Conservation (phyloP, 192 early-diverging fungal genomes). For the Coemansia sp. region DNA sequence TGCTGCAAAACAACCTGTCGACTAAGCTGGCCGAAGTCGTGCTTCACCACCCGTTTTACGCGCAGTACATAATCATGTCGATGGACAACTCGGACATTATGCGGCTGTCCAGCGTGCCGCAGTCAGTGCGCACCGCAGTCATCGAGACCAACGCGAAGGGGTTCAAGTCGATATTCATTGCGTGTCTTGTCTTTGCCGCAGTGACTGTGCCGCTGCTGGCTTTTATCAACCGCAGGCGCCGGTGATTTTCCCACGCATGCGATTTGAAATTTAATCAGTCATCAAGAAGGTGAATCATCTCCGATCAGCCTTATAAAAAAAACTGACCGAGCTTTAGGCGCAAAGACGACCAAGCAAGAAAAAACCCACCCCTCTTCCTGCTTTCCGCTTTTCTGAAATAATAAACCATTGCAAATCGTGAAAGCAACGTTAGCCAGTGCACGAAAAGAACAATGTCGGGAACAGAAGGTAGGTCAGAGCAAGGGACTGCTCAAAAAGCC, state of each 20-base stretch:
- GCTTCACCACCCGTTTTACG: constrained; percentile 18
- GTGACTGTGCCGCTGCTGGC: constrained; percentile 22
- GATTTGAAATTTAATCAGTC: background rate
- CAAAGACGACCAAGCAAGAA: no score
- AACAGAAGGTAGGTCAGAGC: background rate
- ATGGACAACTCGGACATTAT: constrained; percentile 36
- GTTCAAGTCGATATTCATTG: constrained; percentile 19
- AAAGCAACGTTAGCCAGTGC: background rate
- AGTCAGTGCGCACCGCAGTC: constrained; percentile 31
- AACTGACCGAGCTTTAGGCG: no score
- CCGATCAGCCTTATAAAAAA: no score
- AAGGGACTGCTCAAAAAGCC: background rate
- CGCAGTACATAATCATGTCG: constrained; percentile 29
- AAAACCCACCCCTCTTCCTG: no score
- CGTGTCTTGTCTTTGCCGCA: constrained; percentile 19
- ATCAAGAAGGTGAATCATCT: constrained; percentile 1
- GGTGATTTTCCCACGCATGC: constrained; percentile 2
- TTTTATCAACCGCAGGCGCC: constrained; percentile 8
- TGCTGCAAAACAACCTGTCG: constrained; percentile 27
- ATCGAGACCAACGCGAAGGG: constrained; percentile 24
- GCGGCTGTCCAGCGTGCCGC: constrained; percentile 30
- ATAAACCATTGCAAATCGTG: no score
- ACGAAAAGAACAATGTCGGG: constrained; percentile 5
- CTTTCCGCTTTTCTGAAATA: no score
- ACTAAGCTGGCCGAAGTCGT: constrained; percentile 31